A percentile compares a stretch with the other conserved stretches of the same genome.
Conservation (phyloP, 2,329 filamentous ascomycete species). For the Leptographium procerum region DNA sequence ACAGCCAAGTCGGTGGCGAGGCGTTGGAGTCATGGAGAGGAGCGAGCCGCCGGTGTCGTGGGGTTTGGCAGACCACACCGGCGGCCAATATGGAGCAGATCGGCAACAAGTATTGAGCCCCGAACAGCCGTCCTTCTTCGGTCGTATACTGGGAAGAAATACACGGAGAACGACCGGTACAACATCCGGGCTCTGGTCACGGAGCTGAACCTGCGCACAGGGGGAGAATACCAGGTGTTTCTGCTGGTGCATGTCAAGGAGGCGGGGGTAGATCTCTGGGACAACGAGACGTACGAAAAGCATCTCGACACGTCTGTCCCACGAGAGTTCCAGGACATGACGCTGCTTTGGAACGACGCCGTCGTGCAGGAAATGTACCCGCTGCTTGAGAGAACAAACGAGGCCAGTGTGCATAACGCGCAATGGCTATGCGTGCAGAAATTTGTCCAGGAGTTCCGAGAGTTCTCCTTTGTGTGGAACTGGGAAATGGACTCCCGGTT, state of each 20-base stretch:
- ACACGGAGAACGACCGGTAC: conserved; percentile 68
- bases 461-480: conserved; percentile 77
- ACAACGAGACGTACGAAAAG: conserved; percentile 44
- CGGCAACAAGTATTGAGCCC: conserved; percentile 21
- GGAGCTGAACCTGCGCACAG: conserved; percentile 63
- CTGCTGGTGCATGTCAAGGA: conserved; percentile 69
- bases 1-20: neutral
- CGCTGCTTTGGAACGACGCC: conserved; percentile 62
- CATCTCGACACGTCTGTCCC: conserved; percentile 36
- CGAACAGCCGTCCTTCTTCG: conserved; percentile 67
- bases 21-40: neutral
- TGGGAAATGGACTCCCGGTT: conserved; percentile 78
- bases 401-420: conserved; percentile 42
- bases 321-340: conserved; percentile 49
- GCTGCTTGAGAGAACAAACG: conserved; percentile 45
- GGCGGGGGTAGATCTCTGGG: conserved; percentile 40
- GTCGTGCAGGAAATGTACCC: conserved; percentile 71
- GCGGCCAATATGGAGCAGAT: neutral
- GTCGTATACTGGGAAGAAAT: conserved; percentile 63
- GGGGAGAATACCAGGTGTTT: conserved; percentile 72
- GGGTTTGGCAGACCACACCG: neutral
- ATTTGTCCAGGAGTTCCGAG: conserved; percentile 63
- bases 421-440: conserved; percentile 67
- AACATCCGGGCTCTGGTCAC: conserved; percentile 68
- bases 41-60: neutral